These are phyloP conservation scores for Amanita pseudoporphyria DNA, from an alignment of 768 basidiomycete genomes.

Conservation along the genomic window DNA sequence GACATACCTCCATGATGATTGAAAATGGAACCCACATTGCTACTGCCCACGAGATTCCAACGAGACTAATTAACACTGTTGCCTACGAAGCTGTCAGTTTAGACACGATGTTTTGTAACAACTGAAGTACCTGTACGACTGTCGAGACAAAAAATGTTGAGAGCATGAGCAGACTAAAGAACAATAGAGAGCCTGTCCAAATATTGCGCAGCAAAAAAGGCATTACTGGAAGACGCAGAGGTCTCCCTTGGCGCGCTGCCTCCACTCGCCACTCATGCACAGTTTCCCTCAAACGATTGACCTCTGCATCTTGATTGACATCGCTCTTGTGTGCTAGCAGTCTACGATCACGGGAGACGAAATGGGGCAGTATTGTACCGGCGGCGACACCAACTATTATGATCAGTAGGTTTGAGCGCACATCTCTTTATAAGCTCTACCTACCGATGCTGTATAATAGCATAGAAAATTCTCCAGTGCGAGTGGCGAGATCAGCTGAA, in stretches of 20 bases:
- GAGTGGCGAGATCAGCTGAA: conserved; percentile 72
- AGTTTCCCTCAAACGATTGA: conserved; percentile 55
- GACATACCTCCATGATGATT: conserved; percentile 88
- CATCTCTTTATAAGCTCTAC: conserved; percentile 13
- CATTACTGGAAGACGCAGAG: conserved; percentile 74
- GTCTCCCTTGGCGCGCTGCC: conserved; percentile 64
- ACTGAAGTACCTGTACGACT: conserved; percentile 48
- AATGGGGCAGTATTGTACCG: conserved; percentile 71
- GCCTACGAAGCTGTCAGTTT: conserved; percentile 35
- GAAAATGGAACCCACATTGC: conserved; percentile 98
- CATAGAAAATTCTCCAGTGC: conserved; percentile 83
- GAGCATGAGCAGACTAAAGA: conserved; percentile 72
- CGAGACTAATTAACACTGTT: conserved; percentile 69
- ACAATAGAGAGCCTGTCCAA: conserved; percentile 80
- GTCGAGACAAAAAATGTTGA: conserved; percentile 84
- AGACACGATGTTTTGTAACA: not conserved
- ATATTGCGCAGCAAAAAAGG: conserved; percentile 90
- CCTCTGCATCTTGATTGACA: conserved; percentile 68
- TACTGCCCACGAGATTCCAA: conserved; percentile 94
- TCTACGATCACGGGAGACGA: conserved; percentile 74
- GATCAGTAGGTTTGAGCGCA: conserved; percentile 6
- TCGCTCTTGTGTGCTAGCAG: conserved; percentile 65
- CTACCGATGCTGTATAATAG: conserved; percentile 82
- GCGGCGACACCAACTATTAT: conserved; percentile 72
- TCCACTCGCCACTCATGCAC: conserved; percentile 82